A percentile compares a stretch with the other conserved stretches of the same genome.
Conservation (phyloP, 768 basidiomycete species). For the Xerocomellus dryophilus region DNA sequence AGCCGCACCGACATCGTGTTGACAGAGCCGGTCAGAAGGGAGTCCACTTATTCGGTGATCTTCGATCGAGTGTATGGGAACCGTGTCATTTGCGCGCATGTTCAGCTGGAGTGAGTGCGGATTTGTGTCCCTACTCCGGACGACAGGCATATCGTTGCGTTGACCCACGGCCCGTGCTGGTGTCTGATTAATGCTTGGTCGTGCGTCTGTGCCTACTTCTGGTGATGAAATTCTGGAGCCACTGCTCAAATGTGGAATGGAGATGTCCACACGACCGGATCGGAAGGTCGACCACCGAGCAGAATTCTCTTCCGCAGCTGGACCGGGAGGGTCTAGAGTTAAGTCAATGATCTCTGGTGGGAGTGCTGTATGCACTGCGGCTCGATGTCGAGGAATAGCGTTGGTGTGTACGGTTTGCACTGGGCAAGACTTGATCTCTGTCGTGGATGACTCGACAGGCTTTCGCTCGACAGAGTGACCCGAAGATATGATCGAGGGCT, state of each 20-base stretch:
- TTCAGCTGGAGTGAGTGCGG: neutral
- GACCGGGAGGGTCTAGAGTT: conserved; percentile 1
- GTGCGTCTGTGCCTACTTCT: neutral
- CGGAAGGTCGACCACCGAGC: conserved; percentile 26
- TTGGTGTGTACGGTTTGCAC: neutral
- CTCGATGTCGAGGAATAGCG: neutral
- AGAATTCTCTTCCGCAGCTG: neutral
- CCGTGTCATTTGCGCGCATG: neutral
- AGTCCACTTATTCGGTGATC: neutral
- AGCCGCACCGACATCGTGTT: neutral
- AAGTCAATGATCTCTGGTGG: conserved; percentile 9
- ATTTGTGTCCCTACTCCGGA: neutral
- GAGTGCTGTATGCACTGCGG: neutral
- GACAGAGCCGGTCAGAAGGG: neutral
- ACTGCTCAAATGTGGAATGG: neutral
- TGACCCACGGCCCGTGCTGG: neutral
- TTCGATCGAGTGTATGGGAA: neutral
- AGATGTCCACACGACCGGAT: conserved; percentile 24
- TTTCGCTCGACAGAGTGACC: neutral
- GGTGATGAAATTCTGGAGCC: neutral
- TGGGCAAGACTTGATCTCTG: neutral
- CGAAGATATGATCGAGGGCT: neutral
- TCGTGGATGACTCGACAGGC: neutral
- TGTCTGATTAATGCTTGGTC: neutral
- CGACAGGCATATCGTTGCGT: neutral